Conservation (phyloP, 2,329 filamentous ascomycete genomes). For the Rhynchosporium agropyri region DNA sequence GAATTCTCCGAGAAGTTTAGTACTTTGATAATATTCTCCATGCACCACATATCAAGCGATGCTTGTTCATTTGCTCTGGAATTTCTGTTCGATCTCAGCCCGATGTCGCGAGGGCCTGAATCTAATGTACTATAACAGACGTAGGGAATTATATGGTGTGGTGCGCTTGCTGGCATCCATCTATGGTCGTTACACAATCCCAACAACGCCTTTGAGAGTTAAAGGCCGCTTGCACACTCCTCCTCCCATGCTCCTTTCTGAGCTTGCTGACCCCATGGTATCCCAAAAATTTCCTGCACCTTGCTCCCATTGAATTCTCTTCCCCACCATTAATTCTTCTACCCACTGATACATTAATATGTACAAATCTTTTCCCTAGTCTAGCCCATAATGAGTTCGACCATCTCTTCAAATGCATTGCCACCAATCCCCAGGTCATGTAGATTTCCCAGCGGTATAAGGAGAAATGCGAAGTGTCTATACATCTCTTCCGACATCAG, state of each 20-base stretch:
- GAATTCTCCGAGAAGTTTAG: not conserved
- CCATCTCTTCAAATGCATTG: not conserved
- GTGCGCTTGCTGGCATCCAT: not conserved
- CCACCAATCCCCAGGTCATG: not conserved
- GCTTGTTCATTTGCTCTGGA: too few species aligned
- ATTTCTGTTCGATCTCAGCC: not conserved
- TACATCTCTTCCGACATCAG: not conserved
- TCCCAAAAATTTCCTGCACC: not conserved
- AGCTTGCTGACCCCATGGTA: not conserved
- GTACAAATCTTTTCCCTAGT: slow-evolving; percentile 6
- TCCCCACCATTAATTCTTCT: not conserved
- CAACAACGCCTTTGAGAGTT: slow-evolving; percentile 5
- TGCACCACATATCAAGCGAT: too few species aligned
- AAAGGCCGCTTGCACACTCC: not conserved
- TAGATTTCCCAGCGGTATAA: not conserved
- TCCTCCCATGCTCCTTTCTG: not conserved
- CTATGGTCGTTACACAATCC: slow-evolving; percentile 1
- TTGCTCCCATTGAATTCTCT: not conserved
- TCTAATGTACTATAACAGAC: not conserved
- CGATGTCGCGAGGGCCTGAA: not conserved
- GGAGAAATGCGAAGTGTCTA: not conserved
- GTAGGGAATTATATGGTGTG: not conserved
- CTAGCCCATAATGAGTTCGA: not conserved
- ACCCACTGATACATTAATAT: slow-evolving; percentile 8
- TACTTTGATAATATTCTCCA: too few species aligned